Conservation (phyloP, 805 yeast species). For the Wickerhamomyces queroliae region DNA sequence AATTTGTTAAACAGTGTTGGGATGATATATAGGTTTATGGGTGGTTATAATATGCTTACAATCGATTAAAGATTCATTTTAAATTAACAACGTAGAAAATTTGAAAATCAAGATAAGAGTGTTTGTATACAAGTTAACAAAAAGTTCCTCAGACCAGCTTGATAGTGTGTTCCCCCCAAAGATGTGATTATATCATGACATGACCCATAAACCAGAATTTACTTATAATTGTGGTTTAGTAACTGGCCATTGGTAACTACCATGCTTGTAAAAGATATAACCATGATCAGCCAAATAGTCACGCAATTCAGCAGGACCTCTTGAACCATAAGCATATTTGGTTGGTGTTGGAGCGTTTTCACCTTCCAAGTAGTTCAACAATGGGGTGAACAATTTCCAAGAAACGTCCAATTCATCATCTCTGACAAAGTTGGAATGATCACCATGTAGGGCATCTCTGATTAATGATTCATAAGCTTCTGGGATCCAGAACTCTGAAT, state of each 20-base stretch:
- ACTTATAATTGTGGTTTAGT: conserved; percentile 38
- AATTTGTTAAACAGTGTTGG: conserved; percentile 56
- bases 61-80: not conserved
- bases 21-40: conserved; percentile 6
- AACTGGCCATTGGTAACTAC: conserved; percentile 87
- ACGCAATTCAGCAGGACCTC: conserved; percentile 72
- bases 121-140: too few species aligned
- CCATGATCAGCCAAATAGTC: conserved; percentile 65
- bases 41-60: not conserved
- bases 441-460: conserved; percentile 84
- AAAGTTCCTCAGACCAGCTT: too few species aligned
- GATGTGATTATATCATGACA: not conserved
- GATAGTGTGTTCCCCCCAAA: too few species aligned
- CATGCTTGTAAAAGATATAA: conserved; percentile 57
- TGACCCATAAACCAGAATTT: not conserved
- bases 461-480: conserved; percentile 97
- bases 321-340: conserved; percentile 80
- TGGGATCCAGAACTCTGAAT: conserved; percentile 88
- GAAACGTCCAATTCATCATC: conserved; percentile 94
- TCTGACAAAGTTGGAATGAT: conserved; percentile 95
- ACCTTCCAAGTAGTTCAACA: conserved; percentile 74
- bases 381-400: conserved; percentile 91
- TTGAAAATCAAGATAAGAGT: too few species aligned
- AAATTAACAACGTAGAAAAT: not conserved
- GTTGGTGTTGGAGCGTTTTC: conserved; percentile 60